Percentiles rank a stretch among this genome's conserved stretches.
Evolutionary conservation across 2,329 filamentous ascomycete genomes (phyloP).

Genomic region (Alternaria consortialis): DNA sequence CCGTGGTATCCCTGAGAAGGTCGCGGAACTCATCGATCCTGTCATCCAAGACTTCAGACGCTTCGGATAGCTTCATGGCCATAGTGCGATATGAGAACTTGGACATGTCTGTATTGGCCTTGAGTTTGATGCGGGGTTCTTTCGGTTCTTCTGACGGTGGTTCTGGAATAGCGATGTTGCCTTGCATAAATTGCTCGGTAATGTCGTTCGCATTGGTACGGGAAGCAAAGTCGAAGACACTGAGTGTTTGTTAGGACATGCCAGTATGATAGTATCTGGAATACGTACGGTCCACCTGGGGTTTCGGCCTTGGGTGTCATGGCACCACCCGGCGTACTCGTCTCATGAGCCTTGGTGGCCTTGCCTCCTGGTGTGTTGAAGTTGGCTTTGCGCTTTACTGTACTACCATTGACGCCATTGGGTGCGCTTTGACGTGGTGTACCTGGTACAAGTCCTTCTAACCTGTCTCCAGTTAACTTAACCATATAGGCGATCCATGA

Average conservation of each 20-base stretch:
- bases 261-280: background rate
- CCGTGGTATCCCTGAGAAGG: slow-evolving; percentile 77
- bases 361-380: slow-evolving; percentile 61
- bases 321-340: slow-evolving; percentile 60
- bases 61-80: slow-evolving; percentile 92
- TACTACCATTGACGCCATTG: slow-evolving; percentile 56
- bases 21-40: slow-evolving; percentile 87
- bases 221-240: slow-evolving; percentile 74
- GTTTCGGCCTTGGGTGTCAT: slow-evolving; percentile 46
- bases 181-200: slow-evolving; percentile 79
- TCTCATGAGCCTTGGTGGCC: slow-evolving; percentile 52
- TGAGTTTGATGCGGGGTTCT: slow-evolving; percentile 83
- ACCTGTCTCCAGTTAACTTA: slow-evolving; percentile 42
- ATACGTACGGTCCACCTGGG: slow-evolving; percentile 52
- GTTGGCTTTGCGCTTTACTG: slow-evolving; percentile 63
- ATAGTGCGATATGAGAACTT: slow-evolving; percentile 92
- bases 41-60: slow-evolving; percentile 93
- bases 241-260: slow-evolving; percentile 39
- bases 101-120: slow-evolving; percentile 85
- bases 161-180: slow-evolving; percentile 72
- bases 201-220: slow-evolving; percentile 82
- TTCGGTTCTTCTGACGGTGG: slow-evolving; percentile 75
- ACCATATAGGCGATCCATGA: background rate
- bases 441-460: slow-evolving; percentile 58
- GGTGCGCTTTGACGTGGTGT: slow-evolving; percentile 53